A percentile compares a stretch with the other conserved stretches of the same genome.
phyloP scores from a whole-genome alignment of 2,329 filamentous ascomycete species.

The Pseudogymnoascus sp. region DNA sequence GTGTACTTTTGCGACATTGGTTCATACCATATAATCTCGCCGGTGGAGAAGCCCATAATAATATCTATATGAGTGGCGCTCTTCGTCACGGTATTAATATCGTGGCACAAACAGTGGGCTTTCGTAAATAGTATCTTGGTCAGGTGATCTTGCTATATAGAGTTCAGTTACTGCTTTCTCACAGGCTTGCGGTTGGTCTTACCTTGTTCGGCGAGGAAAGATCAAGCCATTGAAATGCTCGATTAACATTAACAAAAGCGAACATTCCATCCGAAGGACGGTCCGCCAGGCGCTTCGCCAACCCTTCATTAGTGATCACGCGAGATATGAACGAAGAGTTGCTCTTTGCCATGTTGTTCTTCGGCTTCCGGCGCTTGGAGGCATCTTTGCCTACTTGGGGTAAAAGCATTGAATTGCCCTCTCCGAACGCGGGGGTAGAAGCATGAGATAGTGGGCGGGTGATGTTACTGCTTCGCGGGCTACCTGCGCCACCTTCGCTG shows the following conservation, averaged over 20 bases:
- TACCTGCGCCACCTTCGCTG: constrained; percentile 46
- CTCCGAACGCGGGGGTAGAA: constrained; percentile 65
- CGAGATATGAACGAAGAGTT: constrained; percentile 98
- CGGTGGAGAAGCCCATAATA: constrained; percentile 90
- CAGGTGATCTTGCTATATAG: constrained; percentile 55
- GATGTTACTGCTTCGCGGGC: constrained; percentile 41
- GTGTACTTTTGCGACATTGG: constrained; percentile 94
- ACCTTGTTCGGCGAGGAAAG: constrained; percentile 66
- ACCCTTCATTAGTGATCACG: constrained; percentile 78
- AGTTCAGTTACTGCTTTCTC: neutral
- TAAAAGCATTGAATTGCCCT: constrained; percentile 68
- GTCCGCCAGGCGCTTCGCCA: constrained; percentile 72
- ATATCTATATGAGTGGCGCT: constrained; percentile 74
- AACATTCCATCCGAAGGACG: constrained; percentile 71
- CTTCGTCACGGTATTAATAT: constrained; percentile 80
- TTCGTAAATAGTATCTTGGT: constrained; percentile 97
- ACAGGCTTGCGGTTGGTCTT: constrained; percentile 7
- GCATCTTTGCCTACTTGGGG: constrained; percentile 58
- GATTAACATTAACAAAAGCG: constrained; percentile 90
- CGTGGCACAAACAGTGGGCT: constrained; percentile 89
- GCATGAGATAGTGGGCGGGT: constrained; percentile 13
- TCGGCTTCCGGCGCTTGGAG: constrained; percentile 82
- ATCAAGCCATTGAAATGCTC: constrained; percentile 94
- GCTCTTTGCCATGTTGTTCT: constrained; percentile 97
- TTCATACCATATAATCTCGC: constrained; percentile 98